phyloP scores from a whole-genome alignment of 192 early-diverging fungal species.

The Dissophora globulifera region DNA sequence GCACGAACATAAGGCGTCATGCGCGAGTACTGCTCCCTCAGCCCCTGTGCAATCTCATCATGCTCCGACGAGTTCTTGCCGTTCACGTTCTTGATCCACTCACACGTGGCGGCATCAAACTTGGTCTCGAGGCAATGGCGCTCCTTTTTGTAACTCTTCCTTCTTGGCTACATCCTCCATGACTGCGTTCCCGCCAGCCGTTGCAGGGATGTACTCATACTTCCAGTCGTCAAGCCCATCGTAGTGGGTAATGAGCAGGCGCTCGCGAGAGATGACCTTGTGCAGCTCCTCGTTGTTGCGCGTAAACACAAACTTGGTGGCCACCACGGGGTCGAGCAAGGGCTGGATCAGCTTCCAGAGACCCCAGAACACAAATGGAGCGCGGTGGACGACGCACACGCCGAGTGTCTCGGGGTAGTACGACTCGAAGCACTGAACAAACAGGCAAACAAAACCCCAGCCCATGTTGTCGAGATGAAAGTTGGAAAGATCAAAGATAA shows the following conservation, averaged over 20 bases:
- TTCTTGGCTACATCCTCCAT: slow-evolving; percentile 58
- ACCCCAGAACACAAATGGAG: slow-evolving; percentile 86
- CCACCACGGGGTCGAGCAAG: slow-evolving; percentile 88
- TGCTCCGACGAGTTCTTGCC: slow-evolving; percentile 57
- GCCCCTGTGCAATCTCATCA: slow-evolving; percentile 44
- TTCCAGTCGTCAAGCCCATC: slow-evolving; percentile 68
- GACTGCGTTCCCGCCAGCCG: slow-evolving; percentile 38
- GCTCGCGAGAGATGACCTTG: slow-evolving; percentile 67
- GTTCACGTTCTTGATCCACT: slow-evolving; percentile 61
- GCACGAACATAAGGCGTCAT: slow-evolving; percentile 62
- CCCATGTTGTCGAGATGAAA: too few species aligned
- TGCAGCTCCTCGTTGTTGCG: slow-evolving; percentile 65
- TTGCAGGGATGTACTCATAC: slow-evolving; percentile 61
- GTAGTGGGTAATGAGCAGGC: slow-evolving; percentile 69
- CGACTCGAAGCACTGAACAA: slow-evolving; percentile 80
- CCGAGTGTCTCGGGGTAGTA: slow-evolving; percentile 92
- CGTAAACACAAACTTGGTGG: slow-evolving; percentile 82
- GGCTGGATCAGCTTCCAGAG: slow-evolving; percentile 84
- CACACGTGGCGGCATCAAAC: slow-evolving; percentile 59
- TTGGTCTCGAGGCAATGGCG: slow-evolving; percentile 48
- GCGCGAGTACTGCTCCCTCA: slow-evolving; percentile 58
- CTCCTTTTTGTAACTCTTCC: slow-evolving; percentile 33
- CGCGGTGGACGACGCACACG: slow-evolving; percentile 77
- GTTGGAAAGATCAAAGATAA: too few species aligned
- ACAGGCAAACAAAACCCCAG: slow-evolving; percentile 77